Base-by-base conservation (phyloP, 306 rosid genomes). In the Cucumis cinereus region DNA sequence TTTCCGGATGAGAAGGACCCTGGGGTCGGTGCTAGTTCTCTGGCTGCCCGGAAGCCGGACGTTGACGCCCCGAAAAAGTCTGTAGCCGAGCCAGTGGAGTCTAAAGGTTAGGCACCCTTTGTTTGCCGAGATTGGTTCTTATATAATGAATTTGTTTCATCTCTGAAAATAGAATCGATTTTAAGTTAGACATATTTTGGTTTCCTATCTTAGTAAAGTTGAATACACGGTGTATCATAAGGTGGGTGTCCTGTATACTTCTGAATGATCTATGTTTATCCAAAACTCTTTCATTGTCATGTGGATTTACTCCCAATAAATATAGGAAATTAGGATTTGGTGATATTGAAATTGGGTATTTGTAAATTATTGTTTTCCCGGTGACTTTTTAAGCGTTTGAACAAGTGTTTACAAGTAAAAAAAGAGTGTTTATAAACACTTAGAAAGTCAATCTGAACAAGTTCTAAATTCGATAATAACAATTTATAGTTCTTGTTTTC, bases 1-100 rank as follows among this genome's bases (percentile, higher is more conserved):
- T 89, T 88, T 83, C 98, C 97, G 0, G 98, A 91, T 1, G 98
- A 90, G 60, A 87, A 83, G 80, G 93, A 90, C 6, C 83, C 64
- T 1, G 87, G 76, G 35, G 68, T 41, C 26, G 79, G 36, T 0
- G 81, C 13, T 4, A 52, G 14, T 38, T 16, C 83, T 4, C 85
- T 83, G 8, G 84, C 81, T 60, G 43, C 79, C 2, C 63, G 43
- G 30, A 84, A 85, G 66, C 83, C 71, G 69, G 73, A 74, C 28
- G 91, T 81, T 6, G 86, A 82, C 35, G 92, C 69, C 2, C 89
- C 77, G 57, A 16, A 33, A 26, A 77, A 63, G 43, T 4, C 72
- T 36, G 59, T 30, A 13, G 47, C n/a, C 38, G 82, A 66, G 76
- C 19, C 33, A 50, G 60, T 8, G 79, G 86, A 86, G 73, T 79